phyloP scores from a whole-genome alignment of 179 eudicot genomes.

The Dionaea muscipula region DNA sequence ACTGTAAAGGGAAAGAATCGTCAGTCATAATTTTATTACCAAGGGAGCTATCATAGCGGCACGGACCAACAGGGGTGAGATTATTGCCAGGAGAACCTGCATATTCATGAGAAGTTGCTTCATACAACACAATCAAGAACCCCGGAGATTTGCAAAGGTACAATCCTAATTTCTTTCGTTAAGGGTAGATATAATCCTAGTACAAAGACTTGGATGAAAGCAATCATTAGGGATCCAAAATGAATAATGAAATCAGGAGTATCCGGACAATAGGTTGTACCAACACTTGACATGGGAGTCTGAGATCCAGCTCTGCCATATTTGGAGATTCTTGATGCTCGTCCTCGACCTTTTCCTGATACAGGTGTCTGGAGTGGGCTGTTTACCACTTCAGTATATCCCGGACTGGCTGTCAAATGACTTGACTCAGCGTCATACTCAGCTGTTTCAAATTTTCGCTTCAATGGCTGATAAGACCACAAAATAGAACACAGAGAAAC shows the following conservation, averaged over 20 bases:
- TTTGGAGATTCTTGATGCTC: constrained; percentile 45
- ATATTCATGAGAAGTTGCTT: constrained; percentile 12
- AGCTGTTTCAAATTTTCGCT: constrained; percentile 50
- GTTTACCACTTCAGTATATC: constrained; percentile 26
- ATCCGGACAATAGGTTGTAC: constrained; percentile 24
- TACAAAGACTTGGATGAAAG: no score
- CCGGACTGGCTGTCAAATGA: constrained; percentile 33
- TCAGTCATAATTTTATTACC: constrained; percentile 29
- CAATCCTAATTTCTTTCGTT: not conserved
- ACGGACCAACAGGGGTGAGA: constrained; percentile 65
- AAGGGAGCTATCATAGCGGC: constrained; percentile 92
- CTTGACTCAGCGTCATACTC: constrained; percentile 37
- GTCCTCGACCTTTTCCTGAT: constrained; percentile 48
- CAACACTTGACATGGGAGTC: constrained; percentile 45
- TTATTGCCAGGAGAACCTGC: constrained; percentile 86
- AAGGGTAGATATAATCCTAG: no score
- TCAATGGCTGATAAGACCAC: constrained; percentile 35
- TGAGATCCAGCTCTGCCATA: constrained; percentile 38
- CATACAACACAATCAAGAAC: not conserved
- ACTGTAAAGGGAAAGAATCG: constrained; percentile 4
- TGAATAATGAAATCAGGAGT: not conserved
- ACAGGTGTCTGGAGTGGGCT: constrained; percentile 62
- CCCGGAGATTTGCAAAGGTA: not conserved
- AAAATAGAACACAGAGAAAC: not conserved
- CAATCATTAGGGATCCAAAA: no score